Conservation (phyloP, 2,329 filamentous ascomycete genomes). For the Colletotrichum filicis region DNA sequence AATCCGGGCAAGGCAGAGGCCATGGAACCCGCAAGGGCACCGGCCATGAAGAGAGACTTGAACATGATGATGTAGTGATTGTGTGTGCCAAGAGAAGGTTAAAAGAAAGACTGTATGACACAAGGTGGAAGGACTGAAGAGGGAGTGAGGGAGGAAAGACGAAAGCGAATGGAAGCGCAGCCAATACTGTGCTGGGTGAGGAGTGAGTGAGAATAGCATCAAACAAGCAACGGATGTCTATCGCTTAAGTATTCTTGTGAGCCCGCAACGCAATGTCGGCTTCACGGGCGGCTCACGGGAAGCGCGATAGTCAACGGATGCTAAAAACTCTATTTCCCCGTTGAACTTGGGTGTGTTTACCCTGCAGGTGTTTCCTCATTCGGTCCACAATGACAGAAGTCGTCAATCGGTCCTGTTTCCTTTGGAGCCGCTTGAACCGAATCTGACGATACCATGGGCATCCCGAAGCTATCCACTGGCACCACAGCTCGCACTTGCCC, state of each 20-base stretch:
- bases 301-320: background rate
- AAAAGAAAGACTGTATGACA: constrained; percentile 24
- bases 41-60: constrained; percentile 14
- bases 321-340: constrained; percentile 8
- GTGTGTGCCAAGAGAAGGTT: constrained; percentile 2
- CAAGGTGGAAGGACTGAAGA: background rate
- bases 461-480: background rate
- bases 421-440: background rate
- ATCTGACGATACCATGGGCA: background rate
- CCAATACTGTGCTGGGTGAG: constrained; percentile 9
- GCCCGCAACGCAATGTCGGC: background rate
- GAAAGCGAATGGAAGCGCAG: constrained; percentile 21
- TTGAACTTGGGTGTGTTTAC: background rate
- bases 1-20: constrained; percentile 21
- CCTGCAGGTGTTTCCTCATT: background rate
- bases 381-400: background rate
- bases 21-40: constrained; percentile 12
- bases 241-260: constrained; percentile 14
- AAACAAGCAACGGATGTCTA: constrained; percentile 2
- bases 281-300: background rate
- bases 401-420: background rate
- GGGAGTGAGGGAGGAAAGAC: background rate
- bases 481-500: background rate
- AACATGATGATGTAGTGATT: constrained; percentile 15
- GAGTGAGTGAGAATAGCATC: constrained; percentile 11